Base-by-base conservation (phyloP, 768 basidiomycete genomes). In the Filobasidium wieringae region DNA sequence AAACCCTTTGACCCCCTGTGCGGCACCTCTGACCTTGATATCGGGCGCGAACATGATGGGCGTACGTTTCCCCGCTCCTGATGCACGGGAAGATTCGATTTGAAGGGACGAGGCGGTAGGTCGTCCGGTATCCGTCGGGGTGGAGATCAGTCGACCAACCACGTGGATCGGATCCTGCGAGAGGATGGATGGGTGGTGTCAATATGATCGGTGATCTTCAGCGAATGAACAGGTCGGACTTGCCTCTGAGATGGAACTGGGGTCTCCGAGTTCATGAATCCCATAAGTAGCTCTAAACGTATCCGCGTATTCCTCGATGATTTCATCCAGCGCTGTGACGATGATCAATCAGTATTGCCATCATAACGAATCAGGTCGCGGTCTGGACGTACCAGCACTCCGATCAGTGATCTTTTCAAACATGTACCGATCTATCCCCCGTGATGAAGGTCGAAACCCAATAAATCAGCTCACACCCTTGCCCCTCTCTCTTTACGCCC, bases 331-430 rank as follows among this genome's bases (percentile, higher is more conserved):
- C 15, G 76, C 89, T 92, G 66, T 15, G n/a, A n/a, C n/a, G 9
- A 49, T 9, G 17, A 49, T 8, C 14, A 51, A 27, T 15, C 15
- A 37, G 4, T 7, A 5, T 24, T 15, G 49, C 45, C 27, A 26
- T 27, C 39, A 24, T 34, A 36, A 59, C 51, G 53, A 33, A 37
- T 7, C 29, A 45, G 2, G n/a, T n/a, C n/a, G n/a, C n/a, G n/a
- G n/a, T n/a, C n/a, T 22, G 27, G 24, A 64, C 72, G 50, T 64
- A 88, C 90, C 83, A 79, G 85, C 85, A 61, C 88, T 85, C 45
- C 91, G 78, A 67, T 87, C 87, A 1, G 82, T 81, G 26, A 86
- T 78, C 75, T 88, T 90, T 72, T 96, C 91, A 67, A 87, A 90
- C 91, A 93, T 92, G 71, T 96, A 97, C 29, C 87, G 81, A 59